Conservation (phyloP, 1,284 basidiomycete genomes). For the Ustilago bromivora region DNA sequence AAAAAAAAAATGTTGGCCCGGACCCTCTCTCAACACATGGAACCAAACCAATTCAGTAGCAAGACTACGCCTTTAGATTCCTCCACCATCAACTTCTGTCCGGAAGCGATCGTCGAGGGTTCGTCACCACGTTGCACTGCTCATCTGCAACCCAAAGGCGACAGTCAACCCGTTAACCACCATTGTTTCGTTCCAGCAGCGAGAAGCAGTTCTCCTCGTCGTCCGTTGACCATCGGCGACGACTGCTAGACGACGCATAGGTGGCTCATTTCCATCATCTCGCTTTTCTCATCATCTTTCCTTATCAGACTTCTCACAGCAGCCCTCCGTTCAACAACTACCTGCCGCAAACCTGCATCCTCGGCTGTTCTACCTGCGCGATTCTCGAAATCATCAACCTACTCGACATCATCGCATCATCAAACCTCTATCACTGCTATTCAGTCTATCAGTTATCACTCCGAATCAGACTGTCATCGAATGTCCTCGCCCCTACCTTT, state of each 20-base stretch:
- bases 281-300: conserved; percentile 3
- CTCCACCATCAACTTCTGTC: conserved; percentile 12
- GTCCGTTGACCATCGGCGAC: background rate
- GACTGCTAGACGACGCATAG: background rate
- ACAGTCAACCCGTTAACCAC: conserved; percentile 18
- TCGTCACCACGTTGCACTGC: conserved; percentile 5
- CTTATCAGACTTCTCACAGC: no score
- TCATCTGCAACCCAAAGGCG: conserved; percentile 3
- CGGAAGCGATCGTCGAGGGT: conserved; percentile 6
- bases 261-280: background rate
- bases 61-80: background rate
- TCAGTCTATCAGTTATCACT: no score
- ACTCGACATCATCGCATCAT: background rate
- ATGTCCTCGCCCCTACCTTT: background rate
- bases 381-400: background rate
- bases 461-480: no score
- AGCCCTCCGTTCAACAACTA: no score
- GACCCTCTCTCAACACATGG: conserved; percentile 19
- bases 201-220: conserved; percentile 20
- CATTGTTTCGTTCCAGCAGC: conserved; percentile 35
- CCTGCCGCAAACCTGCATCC: no score
- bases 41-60: background rate
- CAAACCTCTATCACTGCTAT: no score
- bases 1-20: conserved; percentile 7
- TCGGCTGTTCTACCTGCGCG: no score